phyloP scores from a whole-genome alignment of 257 asterid species.

The Sherardia arvensis region DNA sequence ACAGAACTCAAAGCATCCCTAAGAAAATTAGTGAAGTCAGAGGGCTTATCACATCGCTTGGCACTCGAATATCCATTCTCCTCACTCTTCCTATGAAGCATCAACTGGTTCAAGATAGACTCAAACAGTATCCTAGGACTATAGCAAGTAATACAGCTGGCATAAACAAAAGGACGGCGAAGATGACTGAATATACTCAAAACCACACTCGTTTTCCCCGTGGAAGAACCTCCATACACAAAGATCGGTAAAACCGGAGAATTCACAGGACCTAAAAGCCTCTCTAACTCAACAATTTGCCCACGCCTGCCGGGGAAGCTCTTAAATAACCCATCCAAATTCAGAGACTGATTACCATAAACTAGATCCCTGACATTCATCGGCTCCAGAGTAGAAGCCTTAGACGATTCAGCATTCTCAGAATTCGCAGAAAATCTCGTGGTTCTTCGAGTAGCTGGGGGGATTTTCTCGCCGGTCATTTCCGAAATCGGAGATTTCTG shows the following conservation, averaged over 20 bases:
- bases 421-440: conserved; percentile 48
- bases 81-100: conserved; percentile 67
- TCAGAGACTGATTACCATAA: conserved; percentile 30
- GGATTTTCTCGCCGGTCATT: conserved; percentile 46
- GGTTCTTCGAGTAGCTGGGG: conserved; percentile 45
- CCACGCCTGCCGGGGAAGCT: conserved; percentile 59
- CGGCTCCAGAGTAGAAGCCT: conserved; percentile 15
- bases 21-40: conserved; percentile 72
- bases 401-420: conserved; percentile 29
- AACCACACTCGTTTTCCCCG: conserved; percentile 66
- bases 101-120: conserved; percentile 76
- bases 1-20: conserved; percentile 55
- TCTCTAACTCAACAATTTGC: conserved; percentile 51
- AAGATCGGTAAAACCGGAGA: conserved; percentile 71
- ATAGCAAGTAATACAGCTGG: conserved; percentile 69
- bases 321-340: conserved; percentile 47
- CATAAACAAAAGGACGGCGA: conserved; percentile 67
- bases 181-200: conserved; percentile 54
- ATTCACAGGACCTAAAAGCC: conserved; percentile 66
- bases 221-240: conserved; percentile 79
- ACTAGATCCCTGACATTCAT: conserved; percentile 39
- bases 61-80: conserved; percentile 57
- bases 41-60: conserved; percentile 76
- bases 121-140: conserved; percentile 72
- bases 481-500: conserved; percentile 3